Evolutionary conservation across 192 early-diverging fungal species (phyloP), one percentile per base, ranked within the genome.

Genomic region (Umbelopsis sp.): DNA sequence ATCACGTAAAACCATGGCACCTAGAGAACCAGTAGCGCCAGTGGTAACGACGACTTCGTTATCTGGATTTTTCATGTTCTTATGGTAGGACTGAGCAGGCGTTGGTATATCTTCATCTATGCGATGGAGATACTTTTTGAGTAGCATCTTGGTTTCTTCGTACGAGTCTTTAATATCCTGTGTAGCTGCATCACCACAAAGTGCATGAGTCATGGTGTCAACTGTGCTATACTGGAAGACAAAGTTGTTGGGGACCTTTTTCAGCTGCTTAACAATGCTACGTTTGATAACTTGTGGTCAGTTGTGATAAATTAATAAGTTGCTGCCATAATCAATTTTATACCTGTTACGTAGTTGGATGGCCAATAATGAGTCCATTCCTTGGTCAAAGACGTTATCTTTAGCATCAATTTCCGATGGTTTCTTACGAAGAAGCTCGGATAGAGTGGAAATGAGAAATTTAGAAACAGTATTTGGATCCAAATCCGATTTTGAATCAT

Each of bases 11-110:
- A 74, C 22, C 35, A 77, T 68, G 0, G 72, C 69, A 4, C 79
- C 79, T 21, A 81, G 41, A 7, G 75, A 73, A 6, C 79, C 79
- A 27, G 75, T 81, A 12, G 72, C 72, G 33, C 79, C 79, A 4
- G 79, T 77, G 30, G 77, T 22, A 46, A 81, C 46, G 18, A 77
- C 61, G 9, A 77, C 72, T 45, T 68, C 67, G 15, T 20, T 7
- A 16, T 33, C 55, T n/a, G 4, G 12, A n/a, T 18, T 11, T 15
- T 35, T 6, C 37, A 41, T 67, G 44, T 4, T 67, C 69, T 47
- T 69, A 13, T 8, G 44, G 20, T 49, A 52, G n/a, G 55, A 37
- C 8, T 5, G 47, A 66, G 33, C n/a, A 12, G 45, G 23, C 33
- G 1, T 50, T 67, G 41, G 69, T 37, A 27, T 58, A 27, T 65